Evolutionary conservation across 225 moss, liverwort and hornwort genomes (phyloP), one percentile per base, ranked within the genome.

Genomic region (Bryoerythrophyllum caledonicum): DNA sequence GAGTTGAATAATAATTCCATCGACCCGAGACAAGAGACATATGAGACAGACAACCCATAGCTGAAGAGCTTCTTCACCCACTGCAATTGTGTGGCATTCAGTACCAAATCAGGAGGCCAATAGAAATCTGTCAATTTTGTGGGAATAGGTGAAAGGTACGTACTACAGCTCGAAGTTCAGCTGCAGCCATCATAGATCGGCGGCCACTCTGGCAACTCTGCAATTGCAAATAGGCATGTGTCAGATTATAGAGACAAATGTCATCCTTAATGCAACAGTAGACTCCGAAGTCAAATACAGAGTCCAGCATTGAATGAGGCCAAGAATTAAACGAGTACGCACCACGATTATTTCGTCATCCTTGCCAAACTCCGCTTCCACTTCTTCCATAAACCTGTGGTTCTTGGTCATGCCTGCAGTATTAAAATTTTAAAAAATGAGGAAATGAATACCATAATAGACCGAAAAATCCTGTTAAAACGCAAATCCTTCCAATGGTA

Each of bases 311-410:
- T n/a, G n/a, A n/a, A 63, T 53, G 32, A 38, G 35, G 48, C 67
- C 55, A 67, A 34, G 20, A 61, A 71, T 57, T 40, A 12, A 60
- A 74, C 26, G 60, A 74, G 25, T 55, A 86, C 90, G 79, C 71
- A 96, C 96, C 89, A 97, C 86, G 74, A 97, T 86, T 11, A 99
- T 78, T 80, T 95, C 97, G 83, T 90, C 91, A 57, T 99, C 89
- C 75, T 84, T 93, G 80, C 86, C 81, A 72, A 91, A 95, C 38
- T 76, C 67, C 62, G 74, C 75, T 32, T 74, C n/a, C 35, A 99
- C 95, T 16, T 90, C 81, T 62, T 93, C 88, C 75, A 99, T 71
- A 75, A 99, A 99, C 20, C 61, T 73, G 46, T 86, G 81, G 73
- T 99, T 99, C 73, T 91, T 95, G 46, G 89, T 93, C 95, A 95